These are phyloP conservation scores for Zymoseptoria tritici DNA, from an alignment of 2,329 filamentous ascomycete species.

Conservation along the genomic window DNA sequence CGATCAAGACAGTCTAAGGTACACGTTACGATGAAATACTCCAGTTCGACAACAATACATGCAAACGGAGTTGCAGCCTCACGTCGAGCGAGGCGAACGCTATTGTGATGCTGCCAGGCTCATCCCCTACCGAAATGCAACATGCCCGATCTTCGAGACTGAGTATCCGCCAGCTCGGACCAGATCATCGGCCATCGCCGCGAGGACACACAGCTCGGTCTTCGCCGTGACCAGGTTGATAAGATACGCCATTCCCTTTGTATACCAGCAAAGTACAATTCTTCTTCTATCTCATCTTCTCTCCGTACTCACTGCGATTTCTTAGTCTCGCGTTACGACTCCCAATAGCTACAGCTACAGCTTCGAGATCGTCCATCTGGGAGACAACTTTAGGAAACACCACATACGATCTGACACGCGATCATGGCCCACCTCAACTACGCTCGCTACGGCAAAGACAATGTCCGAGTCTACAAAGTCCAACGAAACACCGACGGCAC, in stretches of 20 bases:
- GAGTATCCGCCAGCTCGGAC: not conserved
- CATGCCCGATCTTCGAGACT: not conserved
- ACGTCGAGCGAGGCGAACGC: no score
- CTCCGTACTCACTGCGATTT: not conserved
- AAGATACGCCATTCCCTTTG: not conserved
- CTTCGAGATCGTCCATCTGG: not conserved
- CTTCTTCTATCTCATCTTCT: not conserved
- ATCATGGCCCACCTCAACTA: slow-evolving; percentile 43
- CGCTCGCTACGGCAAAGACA: slow-evolving; percentile 89
- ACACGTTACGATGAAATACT: no score
- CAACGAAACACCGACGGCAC: slow-evolving; percentile 68
- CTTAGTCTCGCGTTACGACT: not conserved
- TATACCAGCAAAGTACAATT: not conserved
- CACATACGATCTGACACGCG: not conserved
- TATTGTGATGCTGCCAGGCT: no score
- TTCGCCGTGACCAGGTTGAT: not conserved
- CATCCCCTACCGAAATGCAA: not conserved
- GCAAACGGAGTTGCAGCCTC: no score
- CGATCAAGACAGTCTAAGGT: no score
- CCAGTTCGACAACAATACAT: no score
- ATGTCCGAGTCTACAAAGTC: slow-evolving; percentile 96
- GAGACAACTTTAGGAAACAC: not conserved
- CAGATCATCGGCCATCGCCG: not conserved
- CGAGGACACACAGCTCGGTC: not conserved
- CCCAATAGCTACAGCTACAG: not conserved